Percentiles rank a stretch among this genome's conserved stretches.
phyloP scores from a whole-genome alignment of 2,329 filamentous ascomycete genomes.

The Rosellinia necatrix region DNA sequence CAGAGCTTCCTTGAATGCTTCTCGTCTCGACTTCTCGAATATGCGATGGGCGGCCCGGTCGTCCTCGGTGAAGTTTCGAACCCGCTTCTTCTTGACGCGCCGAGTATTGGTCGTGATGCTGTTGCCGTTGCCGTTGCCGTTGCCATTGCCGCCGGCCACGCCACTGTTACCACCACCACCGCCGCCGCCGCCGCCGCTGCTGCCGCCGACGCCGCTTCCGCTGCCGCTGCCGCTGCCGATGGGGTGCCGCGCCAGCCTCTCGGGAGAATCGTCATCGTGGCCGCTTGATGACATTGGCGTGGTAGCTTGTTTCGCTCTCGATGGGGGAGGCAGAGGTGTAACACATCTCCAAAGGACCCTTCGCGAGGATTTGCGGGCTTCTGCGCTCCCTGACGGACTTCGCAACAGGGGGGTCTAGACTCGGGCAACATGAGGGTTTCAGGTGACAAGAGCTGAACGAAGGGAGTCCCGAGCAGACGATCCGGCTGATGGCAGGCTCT shows the following conservation, averaged over 20 bases:
- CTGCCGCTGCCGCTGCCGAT: slow-evolving; percentile 14
- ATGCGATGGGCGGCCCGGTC: slow-evolving; percentile 48
- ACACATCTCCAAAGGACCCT: slow-evolving; percentile 24
- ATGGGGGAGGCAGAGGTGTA: slow-evolving; percentile 13
- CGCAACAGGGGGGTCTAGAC: slow-evolving; percentile 11
- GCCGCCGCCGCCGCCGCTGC: no score
- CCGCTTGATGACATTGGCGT: slow-evolving; percentile 31
- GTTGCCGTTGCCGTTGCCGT: slow-evolving; percentile 12
- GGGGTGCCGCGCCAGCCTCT: slow-evolving; percentile 16
- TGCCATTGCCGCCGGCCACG: slow-evolving; percentile 10
- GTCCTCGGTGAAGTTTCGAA: slow-evolving; percentile 47
- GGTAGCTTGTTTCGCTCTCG: slow-evolving; percentile 17
- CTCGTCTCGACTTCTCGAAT: slow-evolving; percentile 48
- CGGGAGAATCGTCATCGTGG: slow-evolving; percentile 31
- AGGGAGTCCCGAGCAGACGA: slow-evolving; percentile 4
- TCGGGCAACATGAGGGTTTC: slow-evolving; percentile 22
- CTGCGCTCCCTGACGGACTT: slow-evolving; percentile 13
- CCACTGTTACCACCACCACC: no score
- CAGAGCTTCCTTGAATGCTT: slow-evolving; percentile 47
- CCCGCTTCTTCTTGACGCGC: slow-evolving; percentile 41
- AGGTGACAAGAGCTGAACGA: slow-evolving; percentile 22
- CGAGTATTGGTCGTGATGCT: slow-evolving; percentile 2
- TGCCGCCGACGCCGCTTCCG: no score
- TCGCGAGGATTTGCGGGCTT: slow-evolving; percentile 15
- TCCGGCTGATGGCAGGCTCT: slow-evolving; percentile 24